phyloP scores from a whole-genome alignment of 2,329 filamentous ascomycete genomes.

The Nemania sp. region DNA sequence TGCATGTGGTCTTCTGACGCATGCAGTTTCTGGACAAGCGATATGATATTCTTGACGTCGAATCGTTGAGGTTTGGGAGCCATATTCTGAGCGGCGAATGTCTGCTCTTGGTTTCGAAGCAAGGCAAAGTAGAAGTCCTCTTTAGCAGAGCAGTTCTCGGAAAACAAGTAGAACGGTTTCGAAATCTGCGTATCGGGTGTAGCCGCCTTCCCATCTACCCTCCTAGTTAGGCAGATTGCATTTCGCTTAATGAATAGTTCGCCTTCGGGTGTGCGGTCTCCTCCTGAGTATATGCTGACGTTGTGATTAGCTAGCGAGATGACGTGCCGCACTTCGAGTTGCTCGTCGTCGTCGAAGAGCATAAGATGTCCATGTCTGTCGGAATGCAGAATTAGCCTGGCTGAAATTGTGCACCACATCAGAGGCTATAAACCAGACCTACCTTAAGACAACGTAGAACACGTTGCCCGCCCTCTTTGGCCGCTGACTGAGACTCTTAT shows the following conservation, averaged over 20 bases:
- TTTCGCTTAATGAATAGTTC: slow-evolving; percentile 97
- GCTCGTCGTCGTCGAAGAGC: slow-evolving; percentile 95
- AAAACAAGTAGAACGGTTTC: slow-evolving; percentile 93
- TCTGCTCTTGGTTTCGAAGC: slow-evolving; percentile 83
- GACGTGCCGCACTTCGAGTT: slow-evolving; percentile 95
- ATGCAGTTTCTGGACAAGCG: slow-evolving; percentile 89
- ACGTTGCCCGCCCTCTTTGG: slow-evolving; percentile 82
- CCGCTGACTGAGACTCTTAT: slow-evolving; percentile 62
- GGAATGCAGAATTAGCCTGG: slow-evolving; percentile 32
- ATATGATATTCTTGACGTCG: slow-evolving; percentile 87
- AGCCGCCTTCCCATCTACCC: slow-evolving; percentile 64
- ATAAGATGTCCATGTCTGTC: slow-evolving; percentile 90
- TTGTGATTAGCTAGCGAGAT: slow-evolving; percentile 91
- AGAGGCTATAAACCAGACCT: slow-evolving; percentile 51
- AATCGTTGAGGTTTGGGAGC: slow-evolving; percentile 80
- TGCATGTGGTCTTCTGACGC: slow-evolving; percentile 91
- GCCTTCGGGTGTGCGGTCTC: slow-evolving; percentile 82
- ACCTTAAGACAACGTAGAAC: slow-evolving; percentile 93
- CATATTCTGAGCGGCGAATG: slow-evolving; percentile 65
- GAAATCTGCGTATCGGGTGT: slow-evolving; percentile 69
- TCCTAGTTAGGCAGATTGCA: slow-evolving; percentile 83
- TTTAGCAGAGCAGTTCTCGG: slow-evolving; percentile 94
- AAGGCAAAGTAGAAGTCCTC: slow-evolving; percentile 98
- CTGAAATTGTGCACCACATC: not conserved
- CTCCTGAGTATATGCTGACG: slow-evolving; percentile 86